Evolutionary conservation across 2,329 filamentous ascomycete genomes (phyloP).

Genomic region (Diplodia scrobiculata): DNA sequence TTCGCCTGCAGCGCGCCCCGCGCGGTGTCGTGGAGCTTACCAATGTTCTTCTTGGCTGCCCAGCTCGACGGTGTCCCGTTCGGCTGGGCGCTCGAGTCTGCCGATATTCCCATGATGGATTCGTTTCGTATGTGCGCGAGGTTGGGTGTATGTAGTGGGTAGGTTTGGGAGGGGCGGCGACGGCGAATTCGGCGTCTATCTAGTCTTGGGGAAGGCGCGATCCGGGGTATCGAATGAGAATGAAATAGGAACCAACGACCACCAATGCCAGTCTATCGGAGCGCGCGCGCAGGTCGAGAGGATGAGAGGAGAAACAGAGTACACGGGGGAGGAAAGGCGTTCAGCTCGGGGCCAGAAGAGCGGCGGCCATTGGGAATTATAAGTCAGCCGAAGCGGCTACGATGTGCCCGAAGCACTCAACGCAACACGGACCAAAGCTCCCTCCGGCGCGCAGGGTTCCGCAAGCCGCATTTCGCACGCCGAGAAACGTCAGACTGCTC

Average conservation of each 20-base stretch:
- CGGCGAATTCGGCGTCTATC: neutral
- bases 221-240: neutral
- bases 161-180: slow-evolving; percentile 2
- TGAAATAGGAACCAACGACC: slow-evolving; percentile 5
- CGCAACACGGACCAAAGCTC: no score
- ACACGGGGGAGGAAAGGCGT: neutral
- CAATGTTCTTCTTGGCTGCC: slow-evolving; percentile 77
- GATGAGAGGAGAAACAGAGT: neutral
- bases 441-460: no score
- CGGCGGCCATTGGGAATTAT: no score
- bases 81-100: slow-evolving; percentile 34
- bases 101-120: slow-evolving; percentile 17
- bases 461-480: no score
- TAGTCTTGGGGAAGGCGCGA: neutral
- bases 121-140: neutral
- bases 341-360: neutral
- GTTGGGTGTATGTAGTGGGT: neutral
- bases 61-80: slow-evolving; percentile 66
- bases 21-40: slow-evolving; percentile 39
- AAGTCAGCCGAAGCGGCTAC: no score
- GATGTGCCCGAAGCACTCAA: no score
- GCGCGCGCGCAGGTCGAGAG: neutral
- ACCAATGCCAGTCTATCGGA: neutral
- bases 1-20: neutral
- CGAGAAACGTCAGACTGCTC: no score